phyloP scores from a whole-genome alignment of 2,329 filamentous ascomycete species.

The Ambrosiella cleistominuta region DNA sequence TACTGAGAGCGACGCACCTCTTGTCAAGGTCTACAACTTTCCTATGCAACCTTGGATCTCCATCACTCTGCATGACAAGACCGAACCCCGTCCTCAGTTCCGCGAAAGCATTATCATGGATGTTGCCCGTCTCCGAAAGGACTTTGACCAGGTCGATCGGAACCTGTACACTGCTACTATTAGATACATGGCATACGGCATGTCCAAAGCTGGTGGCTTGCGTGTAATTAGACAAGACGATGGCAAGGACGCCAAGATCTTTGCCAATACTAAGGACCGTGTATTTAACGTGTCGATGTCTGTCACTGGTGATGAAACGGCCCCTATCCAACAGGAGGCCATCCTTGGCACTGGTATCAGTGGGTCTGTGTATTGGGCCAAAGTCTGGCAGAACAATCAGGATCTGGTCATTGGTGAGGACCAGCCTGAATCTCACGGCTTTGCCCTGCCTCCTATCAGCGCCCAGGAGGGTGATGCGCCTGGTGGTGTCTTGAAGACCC shows the following conservation, averaged over 20 bases:
- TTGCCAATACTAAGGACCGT: slow-evolving; percentile 78
- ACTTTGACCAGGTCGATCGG: slow-evolving; percentile 92
- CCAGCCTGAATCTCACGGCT: slow-evolving; percentile 67
- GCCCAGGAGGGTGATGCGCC: slow-evolving; percentile 79
- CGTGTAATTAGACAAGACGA: slow-evolving; percentile 89
- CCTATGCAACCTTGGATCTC: slow-evolving; percentile 93
- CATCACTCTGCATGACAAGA: slow-evolving; percentile 51
- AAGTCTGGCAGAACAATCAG: slow-evolving; percentile 57
- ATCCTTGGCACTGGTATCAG: slow-evolving; percentile 88
- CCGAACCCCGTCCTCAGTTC: slow-evolving; percentile 44
- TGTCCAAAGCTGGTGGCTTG: slow-evolving; percentile 83
- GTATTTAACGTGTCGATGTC: slow-evolving; percentile 89
- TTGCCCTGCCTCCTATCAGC: slow-evolving; percentile 74
- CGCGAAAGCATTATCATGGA: slow-evolving; percentile 72
- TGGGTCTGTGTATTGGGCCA: slow-evolving; percentile 90
- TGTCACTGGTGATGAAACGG: slow-evolving; percentile 26
- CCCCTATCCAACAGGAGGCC: slow-evolving; percentile 44
- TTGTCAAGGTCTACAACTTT: slow-evolving; percentile 77
- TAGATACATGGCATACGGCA: slow-evolving; percentile 84
- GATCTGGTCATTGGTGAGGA: slow-evolving; percentile 58
- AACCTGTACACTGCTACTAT: slow-evolving; percentile 79
- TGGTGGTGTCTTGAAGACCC: slow-evolving; percentile 85
- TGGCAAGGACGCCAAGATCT: slow-evolving; percentile 78
- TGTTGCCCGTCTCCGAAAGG: slow-evolving; percentile 87
- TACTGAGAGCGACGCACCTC: slow-evolving; percentile 8